Evolutionary conservation across 2,329 filamentous ascomycete genomes (phyloP).

Genomic region (Monosporascus sp.): DNA sequence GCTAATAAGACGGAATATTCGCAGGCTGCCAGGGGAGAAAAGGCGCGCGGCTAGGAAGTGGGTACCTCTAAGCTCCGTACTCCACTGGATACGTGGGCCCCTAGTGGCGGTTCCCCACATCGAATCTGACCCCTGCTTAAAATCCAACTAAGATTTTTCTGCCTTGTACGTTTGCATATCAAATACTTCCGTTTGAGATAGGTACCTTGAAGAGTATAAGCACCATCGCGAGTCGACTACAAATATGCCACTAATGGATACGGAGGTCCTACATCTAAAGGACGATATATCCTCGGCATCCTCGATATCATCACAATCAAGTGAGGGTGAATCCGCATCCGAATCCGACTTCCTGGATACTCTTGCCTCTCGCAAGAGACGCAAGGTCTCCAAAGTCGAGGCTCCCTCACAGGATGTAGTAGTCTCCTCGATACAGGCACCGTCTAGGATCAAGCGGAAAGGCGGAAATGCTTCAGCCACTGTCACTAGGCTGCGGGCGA

Average conservation of each 20-base stretch:
- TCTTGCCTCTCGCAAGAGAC: constrained; percentile 31
- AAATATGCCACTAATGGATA: constrained; percentile 11
- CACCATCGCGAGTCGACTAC: not conserved
- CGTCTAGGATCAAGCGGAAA: constrained; percentile 47
- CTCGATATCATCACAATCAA: constrained; percentile 7
- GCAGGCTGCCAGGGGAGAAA: not conserved
- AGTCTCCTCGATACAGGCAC: constrained; percentile 42
- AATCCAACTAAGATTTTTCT: not conserved
- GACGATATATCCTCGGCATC: constrained; percentile 11
- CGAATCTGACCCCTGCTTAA: not conserved
- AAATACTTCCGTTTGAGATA: too few species aligned
- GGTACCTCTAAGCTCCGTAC: not conserved
- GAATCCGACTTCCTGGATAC: constrained; percentile 45
- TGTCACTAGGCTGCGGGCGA: constrained; percentile 10
- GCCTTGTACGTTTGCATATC: too few species aligned
- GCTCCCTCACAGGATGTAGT: constrained; percentile 31
- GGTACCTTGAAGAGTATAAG: too few species aligned
- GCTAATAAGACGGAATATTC: too few species aligned
- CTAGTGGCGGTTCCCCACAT: not conserved
- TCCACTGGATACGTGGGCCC: not conserved
- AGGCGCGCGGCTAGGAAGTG: not conserved
- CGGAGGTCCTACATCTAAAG: constrained; percentile 11
- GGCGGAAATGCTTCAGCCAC: constrained; percentile 5
- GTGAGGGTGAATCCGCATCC: constrained; percentile 13
- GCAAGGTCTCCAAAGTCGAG: constrained; percentile 21